These are phyloP conservation scores for Fomitopsis schrenkii DNA, from an alignment of 1,284 basidiomycete species.

Conservation along the genomic window DNA sequence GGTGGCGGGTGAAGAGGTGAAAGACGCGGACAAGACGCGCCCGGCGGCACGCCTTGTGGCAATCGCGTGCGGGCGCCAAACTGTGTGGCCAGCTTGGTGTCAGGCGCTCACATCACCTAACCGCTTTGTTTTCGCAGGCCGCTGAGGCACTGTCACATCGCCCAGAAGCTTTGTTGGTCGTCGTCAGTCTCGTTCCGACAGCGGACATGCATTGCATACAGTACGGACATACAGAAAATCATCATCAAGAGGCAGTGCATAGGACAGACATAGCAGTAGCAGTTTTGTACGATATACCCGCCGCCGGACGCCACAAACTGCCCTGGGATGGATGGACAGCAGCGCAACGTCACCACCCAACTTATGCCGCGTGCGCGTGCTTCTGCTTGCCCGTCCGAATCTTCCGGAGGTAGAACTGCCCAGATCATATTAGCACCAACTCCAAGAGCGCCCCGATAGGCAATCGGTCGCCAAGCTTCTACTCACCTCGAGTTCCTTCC, in stretches of 20 bases:
- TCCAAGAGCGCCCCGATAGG: background rate
- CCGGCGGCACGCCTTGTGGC: conserved; percentile 2
- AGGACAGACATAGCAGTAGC: conserved; percentile 9
- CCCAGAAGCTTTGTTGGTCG: no score
- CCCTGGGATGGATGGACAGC: background rate
- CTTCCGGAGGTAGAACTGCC: conserved; percentile 90
- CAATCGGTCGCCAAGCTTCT: conserved; percentile 1
- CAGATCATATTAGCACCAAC: conserved; percentile 12
- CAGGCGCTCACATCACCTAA: background rate
- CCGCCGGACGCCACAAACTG: conserved; percentile 8
- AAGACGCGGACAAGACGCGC: conserved; percentile 2
- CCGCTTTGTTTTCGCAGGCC: background rate
- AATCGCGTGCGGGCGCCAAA: background rate
- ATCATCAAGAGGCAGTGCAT: conserved; percentile 10
- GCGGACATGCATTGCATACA: conserved; percentile 20
- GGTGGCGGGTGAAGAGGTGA: conserved; percentile 1
- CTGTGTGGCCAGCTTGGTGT: background rate
- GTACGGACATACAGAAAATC: conserved; percentile 23
- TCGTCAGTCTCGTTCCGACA: conserved; percentile 7
- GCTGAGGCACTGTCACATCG: background rate
- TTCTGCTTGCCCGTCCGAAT: conserved; percentile 91
- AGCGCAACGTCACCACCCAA: conserved; percentile 2
- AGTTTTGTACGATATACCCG: conserved; percentile 12
- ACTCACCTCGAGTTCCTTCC: conserved; percentile 90
- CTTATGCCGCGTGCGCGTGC: conserved; percentile 63